Evolutionary conservation across 176 grass and related monocot genomes (phyloP), one percentile per base, ranked within the genome.

Genomic region (Lolium perenne): DNA sequence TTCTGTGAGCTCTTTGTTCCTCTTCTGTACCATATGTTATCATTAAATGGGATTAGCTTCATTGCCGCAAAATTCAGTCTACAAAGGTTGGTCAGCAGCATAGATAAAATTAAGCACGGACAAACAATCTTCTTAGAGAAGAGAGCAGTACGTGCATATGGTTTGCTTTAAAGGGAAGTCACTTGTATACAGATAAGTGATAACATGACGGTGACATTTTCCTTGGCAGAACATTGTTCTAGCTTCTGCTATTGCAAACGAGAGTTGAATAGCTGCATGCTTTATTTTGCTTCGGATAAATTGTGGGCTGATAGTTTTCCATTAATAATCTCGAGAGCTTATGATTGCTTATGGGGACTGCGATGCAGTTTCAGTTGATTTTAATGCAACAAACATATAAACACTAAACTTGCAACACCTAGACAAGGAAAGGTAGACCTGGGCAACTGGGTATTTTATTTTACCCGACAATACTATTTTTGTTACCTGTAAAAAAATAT

Each of bases 321-420:
- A 13, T 15, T 55, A 40, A 8, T 64, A 14, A 54, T 81, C 46
- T 13, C 2, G 11, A 15, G 70, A 76, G 43, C 61, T 78, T 70
- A 70, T 70, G 45, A 51, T 26, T 51, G 16, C 53, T 79, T 79
- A 26, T 71, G 6, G 0, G 38, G 12, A 6, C 18, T 71, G 40
- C 4, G 35, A 80, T 61, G 4, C 18, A 60, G 13, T 80, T 48
- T 50, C 17, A 69, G 25, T 47, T 56, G 50, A 83, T 25, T 41
- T 68, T 49, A 50, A 64, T 87, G 48, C 71, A 12, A 79, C 6
- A 58, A 7, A 8, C 7, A 82, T 22, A 38, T 87, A 68, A 77
- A 49, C 71, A 82, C 75, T 22, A 57, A 82, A 76, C 59, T 35
- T 76, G 49, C 49, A 82, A 48, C n/a, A 8, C 71, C 46, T 63